These are phyloP conservation scores for Annulohypoxylon moriforme DNA, from an alignment of 495 filamentous ascomycete species.

Conservation along the genomic window DNA sequence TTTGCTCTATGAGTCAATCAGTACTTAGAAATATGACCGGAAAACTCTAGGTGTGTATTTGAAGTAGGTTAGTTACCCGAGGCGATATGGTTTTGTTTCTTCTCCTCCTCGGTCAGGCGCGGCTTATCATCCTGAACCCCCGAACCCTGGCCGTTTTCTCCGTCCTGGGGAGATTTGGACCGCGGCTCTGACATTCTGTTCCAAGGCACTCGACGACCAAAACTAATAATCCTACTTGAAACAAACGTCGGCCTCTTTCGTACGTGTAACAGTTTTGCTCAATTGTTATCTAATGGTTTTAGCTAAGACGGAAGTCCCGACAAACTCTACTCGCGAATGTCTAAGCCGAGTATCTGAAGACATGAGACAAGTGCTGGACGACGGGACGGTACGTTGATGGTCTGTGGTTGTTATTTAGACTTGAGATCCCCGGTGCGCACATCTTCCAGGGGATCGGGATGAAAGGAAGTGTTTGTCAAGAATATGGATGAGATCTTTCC, in stretches of 20 bases:
- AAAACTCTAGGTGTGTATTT: not conserved
- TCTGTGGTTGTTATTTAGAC: slow-evolving; percentile 22
- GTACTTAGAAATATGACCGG: not conserved
- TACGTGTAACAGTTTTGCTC: not conserved
- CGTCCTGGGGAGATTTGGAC: slow-evolving; percentile 47
- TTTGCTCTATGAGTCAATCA: slow-evolving; percentile 71
- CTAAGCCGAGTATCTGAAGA: slow-evolving; percentile 34
- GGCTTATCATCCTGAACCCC: slow-evolving; percentile 66
- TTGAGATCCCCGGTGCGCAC: slow-evolving; percentile 22
- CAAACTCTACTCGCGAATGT: slow-evolving; percentile 33
- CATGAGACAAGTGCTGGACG: slow-evolving; percentile 39
- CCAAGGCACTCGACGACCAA: not conserved
- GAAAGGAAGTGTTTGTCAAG: not conserved
- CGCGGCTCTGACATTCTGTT: slow-evolving; percentile 43
- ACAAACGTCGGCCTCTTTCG: not conserved
- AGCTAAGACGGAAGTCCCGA: slow-evolving; percentile 11
- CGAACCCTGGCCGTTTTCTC: slow-evolving; percentile 30
- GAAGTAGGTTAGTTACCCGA: slow-evolving; percentile 59
- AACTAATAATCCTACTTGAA: not conserved
- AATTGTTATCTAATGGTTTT: not conserved
- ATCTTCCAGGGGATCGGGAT: slow-evolving; percentile 31
- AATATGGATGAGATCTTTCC: not conserved
- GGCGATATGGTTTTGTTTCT: slow-evolving; percentile 90
- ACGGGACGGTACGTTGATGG: slow-evolving; percentile 18
- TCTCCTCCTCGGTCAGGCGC: slow-evolving; percentile 85